Conservation (phyloP, 345 rosid genomes). For the Acer negundo region DNA sequence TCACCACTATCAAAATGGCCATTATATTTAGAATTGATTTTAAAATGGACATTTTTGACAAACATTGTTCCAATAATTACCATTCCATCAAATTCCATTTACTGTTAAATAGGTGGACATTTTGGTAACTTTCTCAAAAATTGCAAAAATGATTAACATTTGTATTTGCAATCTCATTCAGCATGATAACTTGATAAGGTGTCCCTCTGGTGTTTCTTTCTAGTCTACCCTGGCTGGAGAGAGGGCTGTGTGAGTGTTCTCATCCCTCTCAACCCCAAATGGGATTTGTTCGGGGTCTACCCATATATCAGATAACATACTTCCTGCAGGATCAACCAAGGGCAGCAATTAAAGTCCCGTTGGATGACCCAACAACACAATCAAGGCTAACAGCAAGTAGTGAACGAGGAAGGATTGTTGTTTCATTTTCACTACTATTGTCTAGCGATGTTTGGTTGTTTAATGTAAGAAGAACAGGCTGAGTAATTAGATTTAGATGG, state of each 20-base stretch:
- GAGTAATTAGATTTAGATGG: neutral
- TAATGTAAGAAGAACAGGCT: neutral
- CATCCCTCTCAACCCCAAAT: constrained; percentile 47
- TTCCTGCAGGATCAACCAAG: constrained; percentile 42
- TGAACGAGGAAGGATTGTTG: constrained; percentile 1
- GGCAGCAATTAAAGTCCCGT: constrained; percentile 50
- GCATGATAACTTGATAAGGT: constrained; percentile 37
- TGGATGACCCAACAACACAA: constrained; percentile 22
- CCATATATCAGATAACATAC: constrained; percentile 48
- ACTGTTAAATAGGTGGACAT: too few relatives aligned
- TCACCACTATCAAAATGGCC: too few relatives aligned
- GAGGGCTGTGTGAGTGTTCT: constrained; percentile 27
- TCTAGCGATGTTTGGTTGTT: neutral
- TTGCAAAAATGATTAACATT: too few relatives aligned
- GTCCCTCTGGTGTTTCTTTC: constrained; percentile 81
- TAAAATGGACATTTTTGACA: too few relatives aligned
- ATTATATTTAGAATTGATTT: too few relatives aligned
- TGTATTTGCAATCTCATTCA: constrained; percentile 3
- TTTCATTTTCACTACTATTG: constrained; percentile 16
- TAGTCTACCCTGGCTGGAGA: constrained; percentile 74
- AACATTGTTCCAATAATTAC: too few relatives aligned
- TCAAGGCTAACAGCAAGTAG: constrained; percentile 12
- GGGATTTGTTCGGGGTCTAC: constrained; percentile 68
- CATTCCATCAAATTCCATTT: too few relatives aligned
- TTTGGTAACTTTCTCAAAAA: too few relatives aligned